These are phyloP conservation scores for Talaromyces trachyspermus DNA, from an alignment of 495 filamentous ascomycete species.

Conservation along the genomic window DNA sequence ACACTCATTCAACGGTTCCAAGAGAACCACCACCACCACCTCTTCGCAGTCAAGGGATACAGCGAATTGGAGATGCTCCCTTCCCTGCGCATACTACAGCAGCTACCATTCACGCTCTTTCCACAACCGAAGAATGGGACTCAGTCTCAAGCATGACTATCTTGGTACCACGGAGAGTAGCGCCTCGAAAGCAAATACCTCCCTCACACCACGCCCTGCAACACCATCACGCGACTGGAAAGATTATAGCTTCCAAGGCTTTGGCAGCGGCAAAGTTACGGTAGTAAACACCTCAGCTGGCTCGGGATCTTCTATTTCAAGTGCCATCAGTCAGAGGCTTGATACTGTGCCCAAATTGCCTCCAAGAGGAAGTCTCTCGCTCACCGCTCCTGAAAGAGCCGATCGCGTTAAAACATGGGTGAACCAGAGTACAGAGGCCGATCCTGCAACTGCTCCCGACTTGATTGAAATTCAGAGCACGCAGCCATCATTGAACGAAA, in stretches of 20 bases:
- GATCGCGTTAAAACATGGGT: constrained; percentile 22
- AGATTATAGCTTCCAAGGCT: no score
- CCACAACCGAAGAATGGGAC: background rate
- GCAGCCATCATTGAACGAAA: no score
- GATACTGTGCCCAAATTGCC: background rate
- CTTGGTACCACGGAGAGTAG: background rate
- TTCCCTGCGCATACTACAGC: background rate
- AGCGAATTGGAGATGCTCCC: background rate
- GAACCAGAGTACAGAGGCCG: constrained; percentile 11
- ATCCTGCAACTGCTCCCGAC: background rate
- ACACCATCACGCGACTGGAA: no score
- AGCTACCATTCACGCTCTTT: background rate
- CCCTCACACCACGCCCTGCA: no score
- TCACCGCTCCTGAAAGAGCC: constrained; percentile 13
- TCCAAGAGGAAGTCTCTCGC: background rate
- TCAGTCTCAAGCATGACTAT: background rate
- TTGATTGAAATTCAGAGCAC: no score
- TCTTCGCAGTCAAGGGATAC: background rate
- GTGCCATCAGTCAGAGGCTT: background rate
- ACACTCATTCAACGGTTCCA: background rate
- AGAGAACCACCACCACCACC: background rate
- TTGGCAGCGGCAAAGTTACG: background rate
- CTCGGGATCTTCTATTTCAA: no score
- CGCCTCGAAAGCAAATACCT: no score
- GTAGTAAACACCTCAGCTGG: background rate